These are phyloP conservation scores for Penicillium ochrochloron DNA, from an alignment of 495 filamentous ascomycete genomes.

Conservation along the genomic window DNA sequence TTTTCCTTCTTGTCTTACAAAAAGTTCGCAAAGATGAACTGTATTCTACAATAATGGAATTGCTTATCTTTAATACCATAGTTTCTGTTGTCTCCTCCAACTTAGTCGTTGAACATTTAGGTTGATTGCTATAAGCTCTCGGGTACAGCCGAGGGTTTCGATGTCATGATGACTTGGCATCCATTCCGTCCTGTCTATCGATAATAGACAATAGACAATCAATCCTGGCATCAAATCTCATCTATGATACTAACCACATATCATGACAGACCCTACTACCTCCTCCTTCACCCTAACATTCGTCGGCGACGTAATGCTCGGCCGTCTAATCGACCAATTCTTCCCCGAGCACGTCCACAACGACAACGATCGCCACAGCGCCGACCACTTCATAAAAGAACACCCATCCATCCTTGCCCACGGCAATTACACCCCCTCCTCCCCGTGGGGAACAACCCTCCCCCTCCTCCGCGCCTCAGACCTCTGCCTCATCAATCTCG, in stretches of 20 bases:
- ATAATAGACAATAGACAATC: not conserved
- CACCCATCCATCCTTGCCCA: conserved; percentile 21
- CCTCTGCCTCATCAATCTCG: conserved; percentile 49
- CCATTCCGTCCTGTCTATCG: not conserved
- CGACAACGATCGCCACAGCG: conserved; percentile 26
- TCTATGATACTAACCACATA: not conserved
- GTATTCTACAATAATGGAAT: conserved; percentile 30
- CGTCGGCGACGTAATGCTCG: conserved; percentile 52
- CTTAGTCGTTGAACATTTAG: not conserved
- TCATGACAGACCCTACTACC: conserved; percentile 15
- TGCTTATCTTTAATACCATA: conserved; percentile 6
- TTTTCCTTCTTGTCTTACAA: conserved; percentile 15
- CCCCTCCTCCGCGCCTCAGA: conserved; percentile 36
- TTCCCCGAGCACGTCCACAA: conserved; percentile 38
- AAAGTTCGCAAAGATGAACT: conserved; percentile 26
- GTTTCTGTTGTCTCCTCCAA: not conserved
- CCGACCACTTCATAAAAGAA: conserved; percentile 20
- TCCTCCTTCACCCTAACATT: conserved; percentile 38
- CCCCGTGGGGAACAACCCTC: conserved; percentile 44
- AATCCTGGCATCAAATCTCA: not conserved
- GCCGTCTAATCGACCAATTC: conserved; percentile 49
- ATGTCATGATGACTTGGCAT: conserved; percentile 33
- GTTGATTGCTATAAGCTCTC: not conserved
- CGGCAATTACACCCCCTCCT: conserved; percentile 27
- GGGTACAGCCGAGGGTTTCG: conserved; percentile 11